Conservation (phyloP, 495 filamentous ascomycete genomes). For the Penicillium manginii region DNA sequence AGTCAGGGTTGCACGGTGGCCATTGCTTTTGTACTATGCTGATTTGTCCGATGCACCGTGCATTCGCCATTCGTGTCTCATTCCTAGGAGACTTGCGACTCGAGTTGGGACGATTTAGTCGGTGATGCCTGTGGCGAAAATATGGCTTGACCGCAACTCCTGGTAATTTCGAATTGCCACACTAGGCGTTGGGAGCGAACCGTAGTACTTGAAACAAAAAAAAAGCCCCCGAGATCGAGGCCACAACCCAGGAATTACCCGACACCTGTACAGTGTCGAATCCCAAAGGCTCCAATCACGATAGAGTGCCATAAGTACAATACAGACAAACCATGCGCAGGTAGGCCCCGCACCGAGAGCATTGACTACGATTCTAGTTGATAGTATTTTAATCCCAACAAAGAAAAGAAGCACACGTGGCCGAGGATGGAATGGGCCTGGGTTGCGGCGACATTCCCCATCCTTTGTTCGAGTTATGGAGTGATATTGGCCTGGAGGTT, state of each 20-base stretch:
- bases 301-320: constrained; percentile 2
- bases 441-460: not conserved
- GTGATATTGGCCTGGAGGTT: not conserved
- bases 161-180: constrained; percentile 19
- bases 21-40: constrained; percentile 8
- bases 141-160: constrained; percentile 28
- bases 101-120: not conserved
- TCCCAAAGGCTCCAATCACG: not conserved
- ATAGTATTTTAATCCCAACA: constrained; percentile 4
- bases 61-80: not conserved
- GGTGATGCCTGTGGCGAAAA: constrained; percentile 24
- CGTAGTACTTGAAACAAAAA: not conserved
- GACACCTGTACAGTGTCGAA: not conserved
- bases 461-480: not conserved
- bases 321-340: not conserved
- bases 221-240: not conserved
- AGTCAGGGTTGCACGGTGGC: constrained; percentile 2
- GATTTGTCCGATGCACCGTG: constrained; percentile 7
- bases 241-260: not conserved
- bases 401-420: constrained; percentile 17
- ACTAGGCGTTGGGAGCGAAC: not conserved
- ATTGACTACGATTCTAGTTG: not conserved
- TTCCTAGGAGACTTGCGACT: not conserved
- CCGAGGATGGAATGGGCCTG: constrained; percentile 16
- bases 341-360: not conserved